phyloP scores from a whole-genome alignment of 768 basidiomycete species.

The Tylopilus sp. region DNA sequence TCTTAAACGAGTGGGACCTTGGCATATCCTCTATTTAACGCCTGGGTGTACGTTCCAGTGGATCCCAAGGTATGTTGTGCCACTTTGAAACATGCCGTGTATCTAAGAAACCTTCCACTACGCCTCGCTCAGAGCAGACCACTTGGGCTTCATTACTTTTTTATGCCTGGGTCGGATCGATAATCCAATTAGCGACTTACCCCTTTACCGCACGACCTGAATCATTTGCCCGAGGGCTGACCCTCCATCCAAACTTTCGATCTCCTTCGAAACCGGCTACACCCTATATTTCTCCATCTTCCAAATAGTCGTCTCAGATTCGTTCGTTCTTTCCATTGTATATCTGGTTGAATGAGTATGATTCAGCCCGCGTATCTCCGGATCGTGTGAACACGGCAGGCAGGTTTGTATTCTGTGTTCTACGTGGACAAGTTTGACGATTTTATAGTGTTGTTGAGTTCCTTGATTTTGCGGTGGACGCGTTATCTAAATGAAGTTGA shows the following conservation, averaged over 20 bases:
- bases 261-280: not conserved
- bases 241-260: not conserved
- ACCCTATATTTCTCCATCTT: not conserved
- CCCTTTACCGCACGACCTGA: not conserved
- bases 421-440: not conserved
- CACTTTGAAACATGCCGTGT: not conserved
- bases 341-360: too few species aligned
- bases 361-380: not conserved
- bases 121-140: constrained; percentile 38
- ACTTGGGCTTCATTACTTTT: constrained; percentile 34
- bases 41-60: not conserved
- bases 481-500: constrained; percentile 45
- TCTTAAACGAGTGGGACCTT: not conserved
- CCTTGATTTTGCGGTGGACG: constrained; percentile 49
- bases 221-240: not conserved
- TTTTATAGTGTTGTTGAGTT: constrained; percentile 49
- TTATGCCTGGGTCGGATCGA: constrained; percentile 25
- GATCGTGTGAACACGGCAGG: constrained; percentile 33
- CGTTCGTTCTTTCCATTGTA: not conserved
- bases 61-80: not conserved
- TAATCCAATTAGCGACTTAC: not conserved
- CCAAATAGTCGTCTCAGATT: not conserved
- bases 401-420: constrained; percentile 20
- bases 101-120: not conserved
- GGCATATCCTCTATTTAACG: not conserved